Conservation (phyloP, 2,329 filamentous ascomycete genomes). For the Cladosporium phlei region DNA sequence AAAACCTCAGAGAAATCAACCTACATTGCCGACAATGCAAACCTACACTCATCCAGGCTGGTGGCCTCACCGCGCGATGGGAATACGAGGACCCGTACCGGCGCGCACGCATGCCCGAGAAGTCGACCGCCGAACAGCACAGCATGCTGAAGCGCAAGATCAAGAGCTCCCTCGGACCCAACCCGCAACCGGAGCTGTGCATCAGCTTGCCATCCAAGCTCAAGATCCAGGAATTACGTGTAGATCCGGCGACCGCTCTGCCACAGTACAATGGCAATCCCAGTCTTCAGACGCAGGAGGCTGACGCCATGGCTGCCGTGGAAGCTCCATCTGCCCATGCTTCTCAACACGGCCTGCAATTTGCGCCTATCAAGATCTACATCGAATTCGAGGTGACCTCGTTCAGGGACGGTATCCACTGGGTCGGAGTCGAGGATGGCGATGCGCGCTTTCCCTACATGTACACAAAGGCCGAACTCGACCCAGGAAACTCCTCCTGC, state of each 20-base stretch:
- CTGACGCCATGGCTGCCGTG: conserved; percentile 30
- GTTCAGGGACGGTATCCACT: conserved; percentile 83
- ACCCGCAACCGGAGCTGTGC: conserved; percentile 53
- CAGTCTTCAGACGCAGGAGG: conserved; percentile 28
- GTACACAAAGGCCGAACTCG: conserved; percentile 77
- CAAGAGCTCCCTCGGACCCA: conserved; percentile 51
- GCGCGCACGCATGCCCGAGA: conserved; percentile 57
- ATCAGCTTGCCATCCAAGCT: conserved; percentile 57
- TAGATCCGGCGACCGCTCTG: conserved; percentile 29
- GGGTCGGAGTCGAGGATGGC: conserved; percentile 75
- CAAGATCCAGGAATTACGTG: conserved; percentile 57
- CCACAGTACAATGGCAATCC: conserved; percentile 42
- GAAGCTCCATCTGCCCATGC: conserved; percentile 26
- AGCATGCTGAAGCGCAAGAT: conserved; percentile 68
- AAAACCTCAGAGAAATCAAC: conserved; percentile 51
- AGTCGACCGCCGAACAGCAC: conserved; percentile 65
- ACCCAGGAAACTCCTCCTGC: conserved; percentile 73
- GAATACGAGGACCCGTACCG: conserved; percentile 62
- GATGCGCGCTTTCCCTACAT: conserved; percentile 85
- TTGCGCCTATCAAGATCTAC: conserved; percentile 57
- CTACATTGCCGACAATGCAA: conserved; percentile 61
- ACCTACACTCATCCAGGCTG: conserved; percentile 48
- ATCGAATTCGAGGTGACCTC: conserved; percentile 74
- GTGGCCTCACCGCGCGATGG: conserved; percentile 37
- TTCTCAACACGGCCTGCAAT: conserved; percentile 37